Conservation (phyloP, 495 filamentous ascomycete species). For the Xanthoparmelia taractica region DNA sequence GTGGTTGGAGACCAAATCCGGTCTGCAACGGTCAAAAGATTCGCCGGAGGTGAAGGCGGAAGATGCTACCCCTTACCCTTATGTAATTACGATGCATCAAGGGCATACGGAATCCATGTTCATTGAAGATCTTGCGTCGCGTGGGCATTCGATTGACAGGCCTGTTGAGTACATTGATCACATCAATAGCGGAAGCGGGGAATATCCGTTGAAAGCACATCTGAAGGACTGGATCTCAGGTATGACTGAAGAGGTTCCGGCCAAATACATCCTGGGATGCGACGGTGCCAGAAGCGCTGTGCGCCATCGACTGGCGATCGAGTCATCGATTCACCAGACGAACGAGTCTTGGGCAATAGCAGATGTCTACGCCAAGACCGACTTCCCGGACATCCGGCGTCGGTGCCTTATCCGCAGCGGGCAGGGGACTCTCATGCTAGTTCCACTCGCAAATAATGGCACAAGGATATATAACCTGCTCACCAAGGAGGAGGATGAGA, state of each 20-base stretch:
- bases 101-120: background rate
- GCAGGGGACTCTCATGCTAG: background rate
- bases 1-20: background rate
- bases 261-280: slow-evolving; percentile 2
- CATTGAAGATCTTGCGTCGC: background rate
- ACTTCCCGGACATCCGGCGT: slow-evolving; percentile 6
- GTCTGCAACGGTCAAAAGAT: background rate
- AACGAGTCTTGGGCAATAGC: slow-evolving; percentile 3
- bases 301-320: background rate
- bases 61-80: background rate
- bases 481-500: background rate
- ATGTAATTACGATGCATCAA: background rate
- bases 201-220: background rate
- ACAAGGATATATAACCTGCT: slow-evolving; percentile 1
- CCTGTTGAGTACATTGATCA: background rate
- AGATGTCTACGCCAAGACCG: background rate
- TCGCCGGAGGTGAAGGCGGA: background rate
- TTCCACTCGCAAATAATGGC: background rate
- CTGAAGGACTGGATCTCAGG: background rate
- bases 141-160: background rate
- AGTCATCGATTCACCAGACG: background rate
- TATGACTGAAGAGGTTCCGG: slow-evolving; percentile 2
- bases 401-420: background rate
- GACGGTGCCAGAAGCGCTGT: slow-evolving; percentile 5
- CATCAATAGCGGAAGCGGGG: background rate